Conservation (phyloP, 352 stramenopile species). For the Phytophthora melonis region DNA sequence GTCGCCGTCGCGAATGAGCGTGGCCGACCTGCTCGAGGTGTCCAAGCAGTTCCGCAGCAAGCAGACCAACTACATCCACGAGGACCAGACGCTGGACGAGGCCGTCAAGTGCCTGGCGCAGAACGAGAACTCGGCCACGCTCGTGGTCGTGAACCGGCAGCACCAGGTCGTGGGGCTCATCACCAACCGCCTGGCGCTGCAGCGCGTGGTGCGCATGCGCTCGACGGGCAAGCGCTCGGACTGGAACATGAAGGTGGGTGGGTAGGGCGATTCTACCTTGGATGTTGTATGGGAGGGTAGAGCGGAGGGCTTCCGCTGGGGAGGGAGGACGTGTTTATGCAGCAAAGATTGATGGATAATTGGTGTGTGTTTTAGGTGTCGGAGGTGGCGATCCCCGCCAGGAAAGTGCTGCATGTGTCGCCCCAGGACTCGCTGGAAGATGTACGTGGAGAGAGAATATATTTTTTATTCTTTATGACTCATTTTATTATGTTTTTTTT, state of each 20-base stretch:
- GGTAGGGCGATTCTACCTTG: constrained; percentile 5
- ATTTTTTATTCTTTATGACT: not conserved
- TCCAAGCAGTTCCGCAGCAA: constrained; percentile 80
- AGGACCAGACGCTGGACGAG: constrained; percentile 72
- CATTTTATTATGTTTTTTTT: not conserved
- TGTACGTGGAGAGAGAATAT: constrained; percentile 38
- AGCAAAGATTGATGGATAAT: not conserved
- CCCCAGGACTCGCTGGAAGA: constrained; percentile 78
- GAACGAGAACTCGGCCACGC: constrained; percentile 81
- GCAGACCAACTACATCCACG: constrained; percentile 75
- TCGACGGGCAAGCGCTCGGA: constrained; percentile 45
- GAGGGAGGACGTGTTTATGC: constrained; percentile 9
- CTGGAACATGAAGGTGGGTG: constrained; percentile 65
- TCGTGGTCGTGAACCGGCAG: constrained; percentile 76
- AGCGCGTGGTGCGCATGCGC: constrained; percentile 68
- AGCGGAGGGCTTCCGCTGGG: not conserved
- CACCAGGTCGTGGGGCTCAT: constrained; percentile 82
- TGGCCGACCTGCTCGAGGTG: constrained; percentile 76
- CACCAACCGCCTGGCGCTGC: constrained; percentile 78
- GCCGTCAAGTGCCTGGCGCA: constrained; percentile 68
- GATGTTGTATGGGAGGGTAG: too few species aligned
- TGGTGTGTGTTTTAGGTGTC: constrained; percentile 42
- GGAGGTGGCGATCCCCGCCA: constrained; percentile 70
- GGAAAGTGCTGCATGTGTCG: constrained; percentile 82
- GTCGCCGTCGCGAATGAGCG: constrained; percentile 60